These are phyloP conservation scores for Lathyrus tuberosus DNA, from an alignment of 306 rosid genomes.

Conservation along the genomic window DNA sequence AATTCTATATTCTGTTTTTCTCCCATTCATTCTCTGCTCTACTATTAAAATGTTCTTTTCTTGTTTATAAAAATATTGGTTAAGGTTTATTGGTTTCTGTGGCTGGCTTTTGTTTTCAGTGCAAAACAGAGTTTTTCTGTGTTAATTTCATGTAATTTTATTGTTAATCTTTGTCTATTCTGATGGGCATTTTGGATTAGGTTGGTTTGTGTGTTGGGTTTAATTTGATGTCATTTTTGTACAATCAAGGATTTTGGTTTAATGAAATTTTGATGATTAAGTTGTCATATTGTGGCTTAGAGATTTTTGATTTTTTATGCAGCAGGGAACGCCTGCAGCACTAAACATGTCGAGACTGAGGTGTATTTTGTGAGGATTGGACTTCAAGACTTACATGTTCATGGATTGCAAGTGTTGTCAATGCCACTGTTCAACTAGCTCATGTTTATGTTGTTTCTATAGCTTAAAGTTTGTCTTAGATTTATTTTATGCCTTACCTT, in stretches of 20 bases:
- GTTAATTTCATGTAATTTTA: slow-evolving; percentile 17
- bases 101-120: slow-evolving; percentile 30
- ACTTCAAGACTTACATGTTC: slow-evolving; percentile 58
- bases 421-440: too few relatives aligned
- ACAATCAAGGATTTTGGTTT: background rate
- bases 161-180: background rate
- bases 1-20: too few relatives aligned
- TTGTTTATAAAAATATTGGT: background rate
- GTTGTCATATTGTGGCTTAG: slow-evolving; percentile 31
- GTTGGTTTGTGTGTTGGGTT: background rate
- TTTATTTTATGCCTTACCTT: too few relatives aligned
- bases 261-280: background rate
- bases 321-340: slow-evolving; percentile 64
- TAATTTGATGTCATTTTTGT: slow-evolving; percentile 12
- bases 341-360: slow-evolving; percentile 65
- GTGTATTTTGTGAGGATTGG: slow-evolving; percentile 67
- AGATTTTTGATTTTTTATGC: slow-evolving; percentile 33
- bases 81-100: slow-evolving; percentile 7
- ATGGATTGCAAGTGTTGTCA: too few relatives aligned
- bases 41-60: background rate
- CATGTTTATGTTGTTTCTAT: too few relatives aligned
- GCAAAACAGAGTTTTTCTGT: slow-evolving; percentile 28
- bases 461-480: too few relatives aligned
- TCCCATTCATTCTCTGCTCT: background rate
- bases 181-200: slow-evolving; percentile 3